Conservation (phyloP, 1,139 yeast species). For the Chernovozyma sophiae-reginae region DNA sequence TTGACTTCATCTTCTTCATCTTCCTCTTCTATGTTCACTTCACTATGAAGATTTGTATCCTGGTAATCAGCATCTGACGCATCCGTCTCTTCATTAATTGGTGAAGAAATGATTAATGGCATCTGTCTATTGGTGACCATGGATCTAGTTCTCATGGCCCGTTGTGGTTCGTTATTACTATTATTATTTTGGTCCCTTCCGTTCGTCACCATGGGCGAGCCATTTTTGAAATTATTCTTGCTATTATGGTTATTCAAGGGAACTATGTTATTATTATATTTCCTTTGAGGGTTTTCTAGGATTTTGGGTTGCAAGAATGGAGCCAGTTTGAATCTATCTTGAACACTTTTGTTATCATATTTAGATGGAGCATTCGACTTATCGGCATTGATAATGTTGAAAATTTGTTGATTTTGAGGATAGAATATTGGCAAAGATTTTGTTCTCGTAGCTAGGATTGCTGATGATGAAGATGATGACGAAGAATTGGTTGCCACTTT, state of each 20-base stretch:
- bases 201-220: neutral
- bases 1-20: slow-evolving; percentile 13
- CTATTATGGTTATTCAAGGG: slow-evolving; percentile 2
- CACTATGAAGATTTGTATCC: slow-evolving; percentile 13
- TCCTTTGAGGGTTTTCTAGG: slow-evolving; percentile 36
- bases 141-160: slow-evolving; percentile 44
- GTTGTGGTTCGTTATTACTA: slow-evolving; percentile 28
- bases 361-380: slow-evolving; percentile 35
- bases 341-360: slow-evolving; percentile 41
- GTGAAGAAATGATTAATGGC: slow-evolving; percentile 33
- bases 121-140: slow-evolving; percentile 29
- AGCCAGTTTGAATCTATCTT: slow-evolving; percentile 47
- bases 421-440: slow-evolving; percentile 58
- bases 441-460: slow-evolving; percentile 59
- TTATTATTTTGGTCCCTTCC: neutral
- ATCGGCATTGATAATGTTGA: slow-evolving; percentile 41
- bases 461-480: slow-evolving; percentile 15
- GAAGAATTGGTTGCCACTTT: neutral
- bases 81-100: slow-evolving; percentile 39
- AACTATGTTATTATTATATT: slow-evolving; percentile 15
- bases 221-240: neutral
- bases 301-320: slow-evolving; percentile 42
- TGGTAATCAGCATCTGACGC: slow-evolving; percentile 30
- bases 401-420: slow-evolving; percentile 38
- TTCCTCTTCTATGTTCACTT: slow-evolving; percentile 14